These are phyloP conservation scores for Pseudogymnoascus sp. DNA, from an alignment of 2,329 filamentous ascomycete species.

Conservation along the genomic window DNA sequence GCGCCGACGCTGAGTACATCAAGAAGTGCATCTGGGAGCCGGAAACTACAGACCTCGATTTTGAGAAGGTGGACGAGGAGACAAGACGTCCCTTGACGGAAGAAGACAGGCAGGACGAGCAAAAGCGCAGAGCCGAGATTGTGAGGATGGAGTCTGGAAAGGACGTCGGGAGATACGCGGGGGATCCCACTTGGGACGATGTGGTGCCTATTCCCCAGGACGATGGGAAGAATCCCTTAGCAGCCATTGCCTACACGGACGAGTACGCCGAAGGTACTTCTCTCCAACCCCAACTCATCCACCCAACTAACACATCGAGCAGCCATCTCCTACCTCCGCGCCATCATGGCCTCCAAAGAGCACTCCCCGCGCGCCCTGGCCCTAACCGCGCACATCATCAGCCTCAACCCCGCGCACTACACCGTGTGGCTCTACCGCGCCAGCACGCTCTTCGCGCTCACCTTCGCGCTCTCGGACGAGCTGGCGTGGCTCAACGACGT, in stretches of 20 bases:
- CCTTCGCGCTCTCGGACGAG: conserved; percentile 39
- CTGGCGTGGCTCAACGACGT: conserved; percentile 79
- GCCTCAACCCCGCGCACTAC: conserved; percentile 93
- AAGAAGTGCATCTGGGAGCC: conserved; percentile 4
- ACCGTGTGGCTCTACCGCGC: conserved; percentile 97
- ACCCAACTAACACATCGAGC: neutral
- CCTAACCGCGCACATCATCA: conserved; percentile 83
- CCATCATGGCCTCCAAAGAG: conserved; percentile 85
- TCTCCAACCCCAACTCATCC: neutral
- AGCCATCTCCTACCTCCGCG: conserved; percentile 88
- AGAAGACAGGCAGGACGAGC: conserved; percentile 22
- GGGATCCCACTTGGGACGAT: conserved; percentile 73
- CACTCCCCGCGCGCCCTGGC: conserved; percentile 67
- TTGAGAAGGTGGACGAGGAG: neutral
- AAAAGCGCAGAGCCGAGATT: conserved; percentile 21
- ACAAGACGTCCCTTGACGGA: neutral
- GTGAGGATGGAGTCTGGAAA: conserved; percentile 17
- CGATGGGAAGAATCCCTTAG: conserved; percentile 76
- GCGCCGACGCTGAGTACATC: neutral
- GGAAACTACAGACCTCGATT: conserved; percentile 5
- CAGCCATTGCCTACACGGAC: conserved; percentile 83
- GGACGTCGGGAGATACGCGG: conserved; percentile 25
- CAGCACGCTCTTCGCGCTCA: conserved; percentile 60
- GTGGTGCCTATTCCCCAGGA: conserved; percentile 73
- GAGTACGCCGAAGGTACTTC: conserved; percentile 71